Percentiles rank a stretch among this genome's conserved stretches.
These are phyloP conservation scores for Solanum pinnatisectum DNA, from an alignment of 257 asterid species.

Conservation along the genomic window DNA sequence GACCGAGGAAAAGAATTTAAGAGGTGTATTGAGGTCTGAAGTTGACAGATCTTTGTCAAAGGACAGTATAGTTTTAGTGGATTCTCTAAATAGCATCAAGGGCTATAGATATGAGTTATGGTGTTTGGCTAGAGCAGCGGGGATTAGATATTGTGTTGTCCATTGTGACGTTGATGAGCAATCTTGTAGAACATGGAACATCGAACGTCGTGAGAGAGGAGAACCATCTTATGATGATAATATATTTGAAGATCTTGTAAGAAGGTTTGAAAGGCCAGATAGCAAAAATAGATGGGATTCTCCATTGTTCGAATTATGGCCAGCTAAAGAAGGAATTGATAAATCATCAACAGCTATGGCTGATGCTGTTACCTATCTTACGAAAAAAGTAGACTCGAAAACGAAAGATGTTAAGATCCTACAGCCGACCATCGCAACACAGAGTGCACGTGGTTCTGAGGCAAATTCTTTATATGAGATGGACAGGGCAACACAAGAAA, in stretches of 20 bases:
- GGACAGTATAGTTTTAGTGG: constrained; percentile 69
- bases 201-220: constrained; percentile 40
- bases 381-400: constrained; percentile 76
- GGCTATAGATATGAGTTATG: constrained; percentile 96
- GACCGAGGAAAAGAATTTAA: constrained; percentile 83
- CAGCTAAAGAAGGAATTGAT: constrained; percentile 55
- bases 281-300: constrained; percentile 94
- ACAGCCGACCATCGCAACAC: constrained; percentile 96
- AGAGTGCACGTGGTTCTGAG: constrained; percentile 43
- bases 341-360: constrained; percentile 52
- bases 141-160: constrained; percentile 79
- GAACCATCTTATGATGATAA: constrained; percentile 50
- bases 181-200: constrained; percentile 66
- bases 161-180: constrained; percentile 62
- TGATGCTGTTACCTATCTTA: constrained; percentile 71
- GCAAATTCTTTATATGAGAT: constrained; percentile 84
- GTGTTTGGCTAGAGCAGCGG: constrained; percentile 97
- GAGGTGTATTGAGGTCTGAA: constrained; percentile 93
- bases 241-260: constrained; percentile 64
- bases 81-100: constrained; percentile 90
- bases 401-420: constrained; percentile 67
- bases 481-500: constrained; percentile 90
- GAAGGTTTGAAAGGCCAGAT: constrained; percentile 95
- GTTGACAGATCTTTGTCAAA: constrained; percentile 81
- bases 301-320: constrained; percentile 75